Evolutionary conservation across 2,329 filamentous ascomycete genomes (phyloP).

Genomic region (Scolecobasidium constrictum): DNA sequence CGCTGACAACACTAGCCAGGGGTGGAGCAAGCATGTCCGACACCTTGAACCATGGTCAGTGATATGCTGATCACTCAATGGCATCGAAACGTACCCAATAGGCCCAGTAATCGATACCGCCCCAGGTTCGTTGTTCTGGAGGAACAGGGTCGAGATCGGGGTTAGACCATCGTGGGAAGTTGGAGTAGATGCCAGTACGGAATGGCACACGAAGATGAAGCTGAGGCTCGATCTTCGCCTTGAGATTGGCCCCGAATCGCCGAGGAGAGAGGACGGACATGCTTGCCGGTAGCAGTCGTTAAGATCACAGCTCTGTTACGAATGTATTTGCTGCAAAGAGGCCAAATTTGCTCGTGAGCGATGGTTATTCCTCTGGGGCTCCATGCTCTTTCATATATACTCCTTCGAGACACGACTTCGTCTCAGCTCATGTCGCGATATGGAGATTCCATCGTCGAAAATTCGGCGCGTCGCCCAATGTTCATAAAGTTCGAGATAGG

Average conservation of each 20-base stretch:
- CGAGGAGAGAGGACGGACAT: slow-evolving; percentile 23
- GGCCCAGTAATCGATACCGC: slow-evolving; percentile 32
- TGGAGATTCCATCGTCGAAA: too few relatives aligned
- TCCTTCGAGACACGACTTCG: not conserved
- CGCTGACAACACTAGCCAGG: slow-evolving; percentile 26
- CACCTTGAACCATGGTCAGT: too few relatives aligned
- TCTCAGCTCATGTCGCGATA: too few relatives aligned
- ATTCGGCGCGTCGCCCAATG: not conserved
- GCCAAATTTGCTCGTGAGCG: too few relatives aligned
- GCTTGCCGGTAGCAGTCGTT: not conserved
- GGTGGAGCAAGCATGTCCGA: slow-evolving; percentile 36
- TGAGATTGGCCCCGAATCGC: slow-evolving; percentile 14
- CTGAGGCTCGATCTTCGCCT: slow-evolving; percentile 26
- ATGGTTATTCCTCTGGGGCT: too few relatives aligned
- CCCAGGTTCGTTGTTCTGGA: slow-evolving; percentile 36
- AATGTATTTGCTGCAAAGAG: too few relatives aligned
- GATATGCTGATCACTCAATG: too few relatives aligned
- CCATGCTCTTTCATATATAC: slow-evolving; percentile 3
- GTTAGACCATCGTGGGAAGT: slow-evolving; percentile 36
- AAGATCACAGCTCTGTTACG: not conserved
- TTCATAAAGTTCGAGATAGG: not conserved
- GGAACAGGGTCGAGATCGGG: slow-evolving; percentile 29
- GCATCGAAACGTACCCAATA: slow-evolving; percentile 41
- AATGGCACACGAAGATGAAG: slow-evolving; percentile 27
- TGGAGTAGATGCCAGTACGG: slow-evolving; percentile 14